A percentile compares a stretch with the other conserved stretches of the same genome.
These are phyloP conservation scores for Aphanomyces astaci DNA, from an alignment of 352 stramenopile species.

Conservation along the genomic window DNA sequence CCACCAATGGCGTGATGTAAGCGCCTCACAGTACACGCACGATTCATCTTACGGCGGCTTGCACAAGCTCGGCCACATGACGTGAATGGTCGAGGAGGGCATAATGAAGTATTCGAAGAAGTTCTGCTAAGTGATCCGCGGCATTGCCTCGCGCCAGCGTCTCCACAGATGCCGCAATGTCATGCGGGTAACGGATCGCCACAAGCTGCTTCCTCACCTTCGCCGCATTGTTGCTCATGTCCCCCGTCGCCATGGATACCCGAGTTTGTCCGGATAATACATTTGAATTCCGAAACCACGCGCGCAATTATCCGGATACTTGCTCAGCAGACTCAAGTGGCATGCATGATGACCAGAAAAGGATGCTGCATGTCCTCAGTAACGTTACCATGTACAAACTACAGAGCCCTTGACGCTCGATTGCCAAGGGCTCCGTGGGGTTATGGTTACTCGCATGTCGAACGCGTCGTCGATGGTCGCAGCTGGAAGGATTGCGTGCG, in stretches of 20 bases:
- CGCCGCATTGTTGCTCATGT: conserved; percentile 21
- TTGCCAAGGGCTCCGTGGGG: too few relatives aligned
- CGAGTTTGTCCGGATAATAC: neutral
- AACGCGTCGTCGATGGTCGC: too few relatives aligned
- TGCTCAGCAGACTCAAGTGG: too few relatives aligned
- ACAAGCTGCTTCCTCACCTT: conserved; percentile 21
- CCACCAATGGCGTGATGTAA: too few relatives aligned
- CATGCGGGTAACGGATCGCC: conserved; percentile 18
- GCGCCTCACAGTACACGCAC: neutral
- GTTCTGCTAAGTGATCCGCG: conserved; percentile 31
- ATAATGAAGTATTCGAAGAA: conserved; percentile 63
- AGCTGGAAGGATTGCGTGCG: too few relatives aligned
- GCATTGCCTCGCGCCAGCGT: neutral
- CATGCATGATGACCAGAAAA: too few relatives aligned
- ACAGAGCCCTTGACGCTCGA: too few relatives aligned
- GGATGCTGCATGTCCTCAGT: too few relatives aligned
- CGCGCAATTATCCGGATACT: conserved; percentile 1
- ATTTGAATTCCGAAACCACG: conserved; percentile 4
- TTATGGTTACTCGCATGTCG: too few relatives aligned
- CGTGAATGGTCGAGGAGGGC: conserved; percentile 66
- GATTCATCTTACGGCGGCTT: conserved; percentile 24
- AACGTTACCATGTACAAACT: too few relatives aligned
- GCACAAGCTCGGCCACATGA: conserved; percentile 40
- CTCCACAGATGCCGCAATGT: neutral
- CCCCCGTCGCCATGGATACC: conserved; percentile 19